Evolutionary conservation across 139 green algal genomes (phyloP).

Genomic region (Gonium pectorale): DNA sequence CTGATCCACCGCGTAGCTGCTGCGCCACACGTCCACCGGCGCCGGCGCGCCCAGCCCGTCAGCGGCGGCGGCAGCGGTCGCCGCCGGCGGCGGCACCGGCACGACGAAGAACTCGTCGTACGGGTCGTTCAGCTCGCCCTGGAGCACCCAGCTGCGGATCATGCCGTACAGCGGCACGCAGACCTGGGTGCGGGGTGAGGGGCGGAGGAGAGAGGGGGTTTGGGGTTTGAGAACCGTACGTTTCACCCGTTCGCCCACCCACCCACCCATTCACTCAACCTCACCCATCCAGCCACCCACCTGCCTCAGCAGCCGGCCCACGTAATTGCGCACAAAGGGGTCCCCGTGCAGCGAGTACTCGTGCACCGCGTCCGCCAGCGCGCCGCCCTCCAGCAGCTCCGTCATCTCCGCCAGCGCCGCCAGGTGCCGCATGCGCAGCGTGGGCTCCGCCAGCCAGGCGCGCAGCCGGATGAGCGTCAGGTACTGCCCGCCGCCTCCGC

Average conservation of each 20-base stretch:
- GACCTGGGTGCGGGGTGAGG: slow-evolving; percentile 42
- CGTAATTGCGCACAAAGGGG: slow-evolving; percentile 69
- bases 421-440: slow-evolving; percentile 83
- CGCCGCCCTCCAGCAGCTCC: slow-evolving; percentile 67
- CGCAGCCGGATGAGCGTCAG: slow-evolving; percentile 87
- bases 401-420: slow-evolving; percentile 77
- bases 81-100: background rate
- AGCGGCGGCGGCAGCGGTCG: background rate
- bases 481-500: slow-evolving; percentile 44
- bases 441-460: slow-evolving; percentile 89
- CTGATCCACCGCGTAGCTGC: slow-evolving; percentile 72
- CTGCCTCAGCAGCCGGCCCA: slow-evolving; percentile 71
- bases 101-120: slow-evolving; percentile 90
- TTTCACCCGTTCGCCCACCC: background rate
- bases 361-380: slow-evolving; percentile 77
- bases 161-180: slow-evolving; percentile 90
- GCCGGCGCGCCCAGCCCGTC: background rate
- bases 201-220: background rate
- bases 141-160: slow-evolving; percentile 87
- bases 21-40: slow-evolving; percentile 68
- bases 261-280: background rate
- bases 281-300: slow-evolving; percentile 45
- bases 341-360: slow-evolving; percentile 81
- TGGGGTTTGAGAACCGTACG: background rate
- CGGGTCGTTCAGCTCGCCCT: slow-evolving; percentile 83